Conservation (phyloP, 176 grass and related monocot genomes). For the Phragmites australis region DNA sequence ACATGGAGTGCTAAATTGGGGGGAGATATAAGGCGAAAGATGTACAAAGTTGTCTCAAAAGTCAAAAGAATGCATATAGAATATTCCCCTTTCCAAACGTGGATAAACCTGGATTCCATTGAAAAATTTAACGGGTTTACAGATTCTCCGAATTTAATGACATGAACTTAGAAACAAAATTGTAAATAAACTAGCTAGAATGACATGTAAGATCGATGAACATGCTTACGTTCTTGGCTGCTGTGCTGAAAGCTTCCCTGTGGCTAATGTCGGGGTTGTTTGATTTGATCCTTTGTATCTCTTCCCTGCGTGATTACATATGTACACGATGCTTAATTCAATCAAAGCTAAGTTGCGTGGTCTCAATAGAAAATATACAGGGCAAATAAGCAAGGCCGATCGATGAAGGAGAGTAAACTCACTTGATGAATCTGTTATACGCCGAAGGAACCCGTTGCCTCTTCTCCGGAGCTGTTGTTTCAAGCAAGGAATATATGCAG, state of each 20-base stretch:
- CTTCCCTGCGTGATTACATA: conserved; percentile 55
- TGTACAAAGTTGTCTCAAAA: not conserved
- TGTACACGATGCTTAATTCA: not conserved
- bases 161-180: not conserved
- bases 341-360: not conserved
- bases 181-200: not conserved
- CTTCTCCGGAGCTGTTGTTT: conserved; percentile 73
- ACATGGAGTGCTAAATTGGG: not conserved
- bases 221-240: conserved; percentile 97
- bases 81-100: not conserved
- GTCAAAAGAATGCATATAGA: not conserved
- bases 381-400: too few species aligned
- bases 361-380: conserved; percentile 1
- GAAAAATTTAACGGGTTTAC: not conserved
- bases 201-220: too few species aligned
- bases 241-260: conserved; percentile 94
- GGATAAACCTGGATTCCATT: not conserved
- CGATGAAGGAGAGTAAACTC: conserved; percentile 20
- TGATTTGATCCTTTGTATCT: conserved; percentile 90
- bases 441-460: conserved; percentile 92
- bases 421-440: conserved; percentile 98
- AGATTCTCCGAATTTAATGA: not conserved
- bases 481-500: not conserved
- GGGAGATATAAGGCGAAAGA: not conserved
- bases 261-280: conserved; percentile 97